A percentile compares a stretch with the other conserved stretches of the same genome.
Conservation (phyloP, 2,329 filamentous ascomycete genomes). For the Aspergillus tanneri region DNA sequence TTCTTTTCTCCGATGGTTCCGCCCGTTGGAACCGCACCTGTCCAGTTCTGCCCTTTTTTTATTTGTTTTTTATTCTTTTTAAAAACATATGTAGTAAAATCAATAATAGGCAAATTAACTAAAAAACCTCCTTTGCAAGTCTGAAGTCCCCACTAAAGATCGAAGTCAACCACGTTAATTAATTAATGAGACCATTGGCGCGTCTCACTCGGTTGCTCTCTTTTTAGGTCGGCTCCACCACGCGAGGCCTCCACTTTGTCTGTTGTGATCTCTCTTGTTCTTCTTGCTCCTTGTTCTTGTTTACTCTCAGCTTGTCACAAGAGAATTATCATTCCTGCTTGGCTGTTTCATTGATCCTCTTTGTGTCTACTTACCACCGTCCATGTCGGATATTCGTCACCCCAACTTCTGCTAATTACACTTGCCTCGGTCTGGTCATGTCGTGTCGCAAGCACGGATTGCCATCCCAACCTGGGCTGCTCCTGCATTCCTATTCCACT, state of each 20-base stretch:
- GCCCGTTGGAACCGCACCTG: too few species aligned
- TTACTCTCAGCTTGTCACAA: too few species aligned
- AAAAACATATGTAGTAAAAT: too few species aligned
- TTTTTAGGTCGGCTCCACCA: constrained; percentile 5
- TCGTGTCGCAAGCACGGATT: constrained; percentile 29
- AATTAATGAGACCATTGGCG: constrained; percentile 2
- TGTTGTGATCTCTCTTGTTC: constrained; percentile 9
- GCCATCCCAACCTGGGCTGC: constrained; percentile 28
- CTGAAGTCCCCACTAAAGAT: too few species aligned
- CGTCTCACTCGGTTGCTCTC: constrained; percentile 12
- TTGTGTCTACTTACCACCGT: constrained; percentile 1
- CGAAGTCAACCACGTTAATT: too few species aligned
- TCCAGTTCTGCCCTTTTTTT: too few species aligned
- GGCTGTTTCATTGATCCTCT: background rate
- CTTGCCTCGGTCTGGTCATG: constrained; percentile 26
- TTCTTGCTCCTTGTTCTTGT: constrained; percentile 9
- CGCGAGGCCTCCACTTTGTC: constrained; percentile 11
- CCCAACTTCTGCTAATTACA: constrained; percentile 9
- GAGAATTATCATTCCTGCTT: background rate
- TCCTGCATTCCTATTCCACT: constrained; percentile 18
- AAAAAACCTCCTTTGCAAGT: too few species aligned
- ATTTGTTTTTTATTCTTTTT: too few species aligned
- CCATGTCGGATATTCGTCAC: constrained; percentile 4
- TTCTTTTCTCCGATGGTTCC: too few species aligned
- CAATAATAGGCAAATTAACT: too few species aligned